Conservation (phyloP, 2,329 filamentous ascomycete genomes). For the Xylaria arbuscula region DNA sequence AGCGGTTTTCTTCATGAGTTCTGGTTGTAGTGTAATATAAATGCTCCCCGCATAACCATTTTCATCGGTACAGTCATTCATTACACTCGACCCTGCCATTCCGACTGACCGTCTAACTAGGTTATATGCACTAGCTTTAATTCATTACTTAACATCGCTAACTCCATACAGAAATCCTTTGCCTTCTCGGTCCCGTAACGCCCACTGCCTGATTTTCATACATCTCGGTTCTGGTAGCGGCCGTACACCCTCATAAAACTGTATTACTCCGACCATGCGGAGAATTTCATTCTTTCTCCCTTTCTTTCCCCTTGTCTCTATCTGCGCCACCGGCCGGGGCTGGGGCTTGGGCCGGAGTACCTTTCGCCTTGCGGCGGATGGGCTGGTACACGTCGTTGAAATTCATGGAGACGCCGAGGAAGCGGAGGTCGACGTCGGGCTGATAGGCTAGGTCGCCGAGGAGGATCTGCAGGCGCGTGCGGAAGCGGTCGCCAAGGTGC, state of each 20-base stretch:
- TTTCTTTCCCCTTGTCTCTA: constrained; percentile 37
- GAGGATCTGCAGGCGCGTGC: constrained; percentile 79
- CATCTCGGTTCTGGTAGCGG: background rate
- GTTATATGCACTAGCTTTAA: constrained; percentile 3
- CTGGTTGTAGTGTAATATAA: too few species aligned
- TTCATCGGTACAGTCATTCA: background rate
- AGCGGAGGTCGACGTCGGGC: constrained; percentile 93
- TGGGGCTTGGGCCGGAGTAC: constrained; percentile 36
- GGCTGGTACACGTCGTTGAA: constrained; percentile 97
- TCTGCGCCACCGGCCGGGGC: constrained; percentile 23
- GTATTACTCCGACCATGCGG: background rate
- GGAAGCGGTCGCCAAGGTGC: constrained; percentile 80
- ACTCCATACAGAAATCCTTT: constrained; percentile 10
- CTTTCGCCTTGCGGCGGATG: constrained; percentile 70
- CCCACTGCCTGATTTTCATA: constrained; percentile 16
- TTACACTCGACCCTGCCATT: background rate
- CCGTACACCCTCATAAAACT: background rate
- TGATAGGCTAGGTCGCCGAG: constrained; percentile 93
- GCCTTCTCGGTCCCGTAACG: constrained; percentile 21
- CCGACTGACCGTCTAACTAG: background rate
- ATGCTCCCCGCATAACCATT: background rate
- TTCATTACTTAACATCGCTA: constrained; percentile 21
- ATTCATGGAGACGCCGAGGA: constrained; percentile 97
- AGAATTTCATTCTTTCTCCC: constrained; percentile 16
- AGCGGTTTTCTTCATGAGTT: too few species aligned